Base-by-base conservation (phyloP, 345 rosid genomes). In the Orychophragmus violaceus region DNA sequence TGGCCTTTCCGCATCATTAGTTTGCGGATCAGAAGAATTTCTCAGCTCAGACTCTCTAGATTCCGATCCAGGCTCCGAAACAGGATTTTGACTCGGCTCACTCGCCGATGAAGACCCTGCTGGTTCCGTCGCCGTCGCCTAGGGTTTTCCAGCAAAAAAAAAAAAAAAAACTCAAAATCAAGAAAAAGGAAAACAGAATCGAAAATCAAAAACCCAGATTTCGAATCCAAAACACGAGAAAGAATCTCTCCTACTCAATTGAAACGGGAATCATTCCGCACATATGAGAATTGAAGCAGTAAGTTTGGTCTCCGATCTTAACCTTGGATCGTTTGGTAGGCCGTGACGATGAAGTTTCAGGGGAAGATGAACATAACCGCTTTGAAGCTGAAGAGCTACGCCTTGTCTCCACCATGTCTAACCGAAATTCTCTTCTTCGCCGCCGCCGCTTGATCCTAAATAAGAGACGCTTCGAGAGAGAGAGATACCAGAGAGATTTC, bases 401-500 rank as follows among this genome's bases (percentile, higher is more conserved):
- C 29, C 99, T 80, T 18, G 97, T 94, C 71, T 90, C 97, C 13
- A 94, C 99, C 99, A 94, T 94, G 37, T 51, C 70, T 24, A n/a
- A 44, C 8, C 27, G 19, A 36, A 11, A 57, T 12, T 58, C 59
- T 59, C 21, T 22, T 23, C 29, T 30, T 27, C 53, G 17, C 39
- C 59, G 36, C 55, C 62, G 62, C 64, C 82, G 68, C 62, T 80
- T 79, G 85, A 83, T 87, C 86, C 77, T 76, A 67, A 33, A 70
- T n/a, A 42, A 62, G 66, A 77, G 64, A 56, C 62, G 59, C 61
- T 69, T 49, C 49, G 12, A 21, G 54, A 50, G 60, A 49, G 52
- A 45, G 27, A 67, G 6, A 28, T 5, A n/a, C 8, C 25, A 41
- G 22, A 55, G 30, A 35, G 45, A 36, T 24, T 49, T 33, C 60